These are phyloP conservation scores for Plasmodium gonderi DNA, from an alignment of 169 alveolate genomes.

Conservation along the genomic window DNA sequence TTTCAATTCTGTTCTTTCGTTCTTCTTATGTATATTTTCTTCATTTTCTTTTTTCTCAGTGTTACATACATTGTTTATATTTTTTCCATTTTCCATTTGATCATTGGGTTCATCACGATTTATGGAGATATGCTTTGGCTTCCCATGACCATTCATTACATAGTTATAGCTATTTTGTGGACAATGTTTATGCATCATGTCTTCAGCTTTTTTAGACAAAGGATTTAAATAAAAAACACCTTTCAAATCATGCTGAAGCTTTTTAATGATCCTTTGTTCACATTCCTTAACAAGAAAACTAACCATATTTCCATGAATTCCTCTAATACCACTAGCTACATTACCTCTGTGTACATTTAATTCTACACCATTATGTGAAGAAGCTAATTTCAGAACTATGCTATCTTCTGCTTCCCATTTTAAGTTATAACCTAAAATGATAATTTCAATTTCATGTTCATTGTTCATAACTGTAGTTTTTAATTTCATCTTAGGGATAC, in stretches of 20 bases:
- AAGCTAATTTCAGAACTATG: slow-evolving; percentile 33
- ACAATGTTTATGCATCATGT: slow-evolving; percentile 29
- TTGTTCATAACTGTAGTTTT: slow-evolving; percentile 27
- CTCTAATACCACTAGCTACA: slow-evolving; percentile 74
- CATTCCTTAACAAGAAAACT: slow-evolving; percentile 76
- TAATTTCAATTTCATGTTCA: slow-evolving; percentile 37
- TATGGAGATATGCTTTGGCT: slow-evolving; percentile 21
- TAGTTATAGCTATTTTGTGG: slow-evolving; percentile 39
- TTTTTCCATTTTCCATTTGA: not conserved
- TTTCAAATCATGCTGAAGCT: slow-evolving; percentile 80
- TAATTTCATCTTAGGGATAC: slow-evolving; percentile 62
- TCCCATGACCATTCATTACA: not conserved
- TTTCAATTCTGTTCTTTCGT: not conserved
- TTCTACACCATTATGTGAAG: slow-evolving; percentile 2
- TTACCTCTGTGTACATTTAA: slow-evolving; percentile 74
- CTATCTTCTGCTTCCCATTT: slow-evolving; percentile 76
- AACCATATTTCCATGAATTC: slow-evolving; percentile 70
- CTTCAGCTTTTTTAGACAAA: slow-evolving; percentile 11
- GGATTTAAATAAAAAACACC: slow-evolving; percentile 72
- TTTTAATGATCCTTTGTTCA: slow-evolving; percentile 76
- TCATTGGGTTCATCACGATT: not conserved
- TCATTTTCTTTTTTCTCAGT: not conserved
- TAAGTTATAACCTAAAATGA: slow-evolving; percentile 26
- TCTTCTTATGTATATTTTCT: not conserved
- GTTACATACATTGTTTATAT: not conserved